Base-by-base conservation (phyloP, 2,329 filamentous ascomycete genomes). In the Ascosphaera apis region DNA sequence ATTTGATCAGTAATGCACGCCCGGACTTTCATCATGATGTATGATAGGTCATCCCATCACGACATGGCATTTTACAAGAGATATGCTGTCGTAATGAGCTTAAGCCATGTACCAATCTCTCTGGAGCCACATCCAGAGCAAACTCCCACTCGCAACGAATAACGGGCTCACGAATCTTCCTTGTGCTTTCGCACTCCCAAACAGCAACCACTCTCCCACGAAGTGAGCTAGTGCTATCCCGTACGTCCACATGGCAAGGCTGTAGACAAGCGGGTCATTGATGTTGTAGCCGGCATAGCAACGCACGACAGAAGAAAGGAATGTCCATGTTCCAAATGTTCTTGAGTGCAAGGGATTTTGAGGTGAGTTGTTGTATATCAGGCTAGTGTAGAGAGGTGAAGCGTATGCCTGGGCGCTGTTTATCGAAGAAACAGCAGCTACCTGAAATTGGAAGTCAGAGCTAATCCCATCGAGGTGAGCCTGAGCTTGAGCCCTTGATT, bases 271-370 rank as follows among this genome's bases (percentile, higher is more conserved):
- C 1, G 69, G 67, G 41, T 81, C 65, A 44, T 71, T 63, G 42
- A 91, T 70, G 53, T 91, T 65, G 58, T 91, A 91, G 23, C 80
- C 79, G 3, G 81, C 80, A 50, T 91, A 91, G 44, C 83, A 60
- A 36, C 84, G 71, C 32, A 91, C 66, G 35, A 91, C 60, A 39
- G 72, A 69, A 4, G 77, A 75, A 39, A 91, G 63, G 39, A 86
- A 66, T 0, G 84, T 91, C 75, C 83, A 93, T 19, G 80, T 88
- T 37, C 78, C 83, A 53, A 91, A 91, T 15, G 81, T 72, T 43
- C 81, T 74, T 17, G 74, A 74, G 8, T 73, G 75, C 19, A 92
- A 69, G 3, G 76, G 71, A 4, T 79, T 84, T 38, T 81, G 69
- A 55, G 54, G 65, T 40, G 60, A 56, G 35, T 71, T 70, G 44